Percentiles rank a stretch among this genome's conserved stretches.
phyloP scores from a whole-genome alignment of 139 green algal genomes.

The Trebouxia sp. region DNA sequence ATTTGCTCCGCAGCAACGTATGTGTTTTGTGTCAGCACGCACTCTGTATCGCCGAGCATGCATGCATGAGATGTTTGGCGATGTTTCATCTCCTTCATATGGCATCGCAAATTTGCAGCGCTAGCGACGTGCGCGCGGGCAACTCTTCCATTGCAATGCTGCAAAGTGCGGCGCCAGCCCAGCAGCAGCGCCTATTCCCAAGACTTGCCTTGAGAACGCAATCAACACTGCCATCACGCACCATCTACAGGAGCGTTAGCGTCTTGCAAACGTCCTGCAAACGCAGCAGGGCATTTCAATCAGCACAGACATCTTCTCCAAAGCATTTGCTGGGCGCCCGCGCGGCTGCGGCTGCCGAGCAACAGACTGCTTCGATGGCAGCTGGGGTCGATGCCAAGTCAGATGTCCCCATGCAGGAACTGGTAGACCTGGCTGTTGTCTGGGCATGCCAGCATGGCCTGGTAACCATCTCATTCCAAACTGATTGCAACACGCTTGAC shows the following conservation, averaged over 20 bases:
- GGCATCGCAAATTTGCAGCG: no score
- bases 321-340: background rate
- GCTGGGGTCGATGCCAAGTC: background rate
- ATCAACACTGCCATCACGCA: background rate
- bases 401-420: background rate
- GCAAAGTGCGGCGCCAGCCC: no score
- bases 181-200: no score
- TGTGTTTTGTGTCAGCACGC: no score
- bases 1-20: no score
- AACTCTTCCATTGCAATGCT: no score
- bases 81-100: no score
- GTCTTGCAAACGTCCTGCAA: background rate
- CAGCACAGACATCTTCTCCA: background rate
- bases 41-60: no score
- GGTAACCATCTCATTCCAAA: slow-evolving; percentile 56
- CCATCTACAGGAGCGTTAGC: background rate
- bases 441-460: slow-evolving; percentile 85
- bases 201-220: no score
- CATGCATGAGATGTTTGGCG: no score
- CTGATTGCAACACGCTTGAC: no score
- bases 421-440: slow-evolving; percentile 54
- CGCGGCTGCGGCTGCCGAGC: background rate
- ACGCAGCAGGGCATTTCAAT: background rate
- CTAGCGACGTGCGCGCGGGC: no score
- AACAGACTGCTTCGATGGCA: background rate